Evolutionary conservation across 352 stramenopile species (phyloP).

Genomic region (Phytophthora colocasiae): DNA sequence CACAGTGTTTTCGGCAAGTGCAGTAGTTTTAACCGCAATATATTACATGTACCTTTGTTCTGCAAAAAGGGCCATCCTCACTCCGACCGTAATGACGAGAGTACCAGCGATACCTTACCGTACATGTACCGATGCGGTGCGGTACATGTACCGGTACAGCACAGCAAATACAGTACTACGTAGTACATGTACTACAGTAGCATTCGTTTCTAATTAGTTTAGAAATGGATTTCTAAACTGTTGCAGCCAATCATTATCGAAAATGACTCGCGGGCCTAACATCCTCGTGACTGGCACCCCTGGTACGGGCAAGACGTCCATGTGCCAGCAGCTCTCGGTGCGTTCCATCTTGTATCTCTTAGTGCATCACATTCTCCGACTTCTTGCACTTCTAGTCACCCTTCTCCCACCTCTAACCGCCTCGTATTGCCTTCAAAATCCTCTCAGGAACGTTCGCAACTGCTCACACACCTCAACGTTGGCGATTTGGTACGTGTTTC

Average conservation of each 20-base stretch:
- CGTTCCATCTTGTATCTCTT: slow-evolving; percentile 10
- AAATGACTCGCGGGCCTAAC: slow-evolving; percentile 88
- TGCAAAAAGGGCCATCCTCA: too few species aligned
- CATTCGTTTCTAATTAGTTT: not conserved
- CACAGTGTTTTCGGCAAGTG: too few species aligned
- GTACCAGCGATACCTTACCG: too few species aligned
- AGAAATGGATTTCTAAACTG: not conserved
- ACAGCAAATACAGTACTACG: too few species aligned
- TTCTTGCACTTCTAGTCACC: slow-evolving; percentile 16
- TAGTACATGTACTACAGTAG: too few species aligned
- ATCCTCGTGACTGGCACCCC: slow-evolving; percentile 98
- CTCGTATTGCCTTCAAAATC: slow-evolving; percentile 13
- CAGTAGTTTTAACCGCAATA: too few species aligned
- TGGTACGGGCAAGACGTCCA: slow-evolving; percentile 95
- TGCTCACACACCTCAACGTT: slow-evolving; percentile 94
- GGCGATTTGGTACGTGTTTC: slow-evolving; percentile 85
- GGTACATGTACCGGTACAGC: too few species aligned
- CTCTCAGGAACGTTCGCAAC: slow-evolving; percentile 71
- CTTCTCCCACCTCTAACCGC: slow-evolving; percentile 10
- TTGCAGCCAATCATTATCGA: slow-evolving; percentile 25
- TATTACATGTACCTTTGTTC: too few species aligned
- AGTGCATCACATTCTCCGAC: not conserved
- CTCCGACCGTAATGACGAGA: too few species aligned
- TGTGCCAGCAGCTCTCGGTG: slow-evolving; percentile 92
- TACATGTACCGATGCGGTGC: too few species aligned